Evolutionary conservation across 2,329 filamentous ascomycete species (phyloP).

Genomic region (Colletotrichum sp.): DNA sequence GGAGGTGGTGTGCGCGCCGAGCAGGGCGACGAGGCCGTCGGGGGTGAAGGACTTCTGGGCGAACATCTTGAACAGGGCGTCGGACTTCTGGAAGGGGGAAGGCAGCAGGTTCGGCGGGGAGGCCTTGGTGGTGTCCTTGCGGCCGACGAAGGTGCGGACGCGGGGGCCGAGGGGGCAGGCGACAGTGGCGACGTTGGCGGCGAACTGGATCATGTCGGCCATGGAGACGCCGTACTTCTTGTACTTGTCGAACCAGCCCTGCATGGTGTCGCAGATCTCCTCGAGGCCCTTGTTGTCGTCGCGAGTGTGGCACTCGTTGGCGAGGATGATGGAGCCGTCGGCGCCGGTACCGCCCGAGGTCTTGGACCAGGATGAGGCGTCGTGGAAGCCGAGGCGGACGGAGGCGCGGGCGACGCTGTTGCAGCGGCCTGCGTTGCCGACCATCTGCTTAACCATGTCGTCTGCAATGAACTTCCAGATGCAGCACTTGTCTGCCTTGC

Average conservation of each 20-base stretch:
- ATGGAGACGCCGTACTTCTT: conserved; percentile 47
- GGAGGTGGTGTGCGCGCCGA: conserved; percentile 59
- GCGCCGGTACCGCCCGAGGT: conserved; percentile 45
- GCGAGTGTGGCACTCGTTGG: conserved; percentile 38
- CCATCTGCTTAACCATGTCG: conserved; percentile 41
- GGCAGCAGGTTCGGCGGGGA: conserved; percentile 49
- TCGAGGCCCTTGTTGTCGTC: conserved; percentile 53
- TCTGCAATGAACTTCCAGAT: conserved; percentile 48
- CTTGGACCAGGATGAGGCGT: conserved; percentile 49
- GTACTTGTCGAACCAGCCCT: conserved; percentile 45
- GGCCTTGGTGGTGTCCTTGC: conserved; percentile 46
- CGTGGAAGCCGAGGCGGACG: conserved; percentile 53
- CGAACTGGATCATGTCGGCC: conserved; percentile 61
- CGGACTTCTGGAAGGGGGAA: conserved; percentile 43
- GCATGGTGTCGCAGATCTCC: conserved; percentile 44
- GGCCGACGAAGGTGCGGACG: conserved; percentile 56
- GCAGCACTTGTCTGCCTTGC: conserved; percentile 45
- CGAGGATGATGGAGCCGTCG: conserved; percentile 49
- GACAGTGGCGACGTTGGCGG: conserved; percentile 53
- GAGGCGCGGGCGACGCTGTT: conserved; percentile 47
- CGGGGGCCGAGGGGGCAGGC: conserved; percentile 50
- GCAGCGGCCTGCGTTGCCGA: conserved; percentile 42
- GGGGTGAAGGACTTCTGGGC: conserved; percentile 57
- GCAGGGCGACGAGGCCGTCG: conserved; percentile 55
- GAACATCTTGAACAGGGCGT: conserved; percentile 54